A percentile compares a stretch with the other conserved stretches of the same genome.
Conservation (phyloP, 768 basidiomycete genomes). For the Tricholoma terreum region DNA sequence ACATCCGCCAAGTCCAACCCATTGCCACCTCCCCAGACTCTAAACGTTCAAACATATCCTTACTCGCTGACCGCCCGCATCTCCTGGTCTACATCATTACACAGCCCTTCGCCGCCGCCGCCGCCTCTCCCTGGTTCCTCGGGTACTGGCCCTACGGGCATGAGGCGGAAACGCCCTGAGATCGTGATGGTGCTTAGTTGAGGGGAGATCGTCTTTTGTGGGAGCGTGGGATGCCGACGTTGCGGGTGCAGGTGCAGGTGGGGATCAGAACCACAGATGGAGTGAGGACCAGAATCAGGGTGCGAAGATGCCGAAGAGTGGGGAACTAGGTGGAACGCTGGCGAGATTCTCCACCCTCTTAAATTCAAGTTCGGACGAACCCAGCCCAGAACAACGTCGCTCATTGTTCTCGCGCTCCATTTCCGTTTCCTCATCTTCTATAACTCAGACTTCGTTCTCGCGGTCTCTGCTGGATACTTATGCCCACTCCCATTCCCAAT, state of each 20-base stretch:
- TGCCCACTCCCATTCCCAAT: neutral
- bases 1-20: neutral
- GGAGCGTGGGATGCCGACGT: neutral
- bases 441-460: neutral
- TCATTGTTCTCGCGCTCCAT: neutral
- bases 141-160: neutral
- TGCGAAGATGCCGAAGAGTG: too few relatives aligned
- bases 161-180: conserved; percentile 51
- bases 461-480: neutral
- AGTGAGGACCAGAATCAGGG: neutral
- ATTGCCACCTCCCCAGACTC: too few relatives aligned
- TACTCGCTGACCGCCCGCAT: too few relatives aligned
- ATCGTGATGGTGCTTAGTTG: conserved; percentile 49
- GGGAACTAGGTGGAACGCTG: neutral
- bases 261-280: neutral
- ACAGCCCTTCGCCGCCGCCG: too few relatives aligned
- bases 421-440: neutral
- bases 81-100: too few relatives aligned
- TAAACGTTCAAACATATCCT: too few relatives aligned
- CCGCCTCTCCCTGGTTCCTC: too few relatives aligned
- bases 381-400: neutral
- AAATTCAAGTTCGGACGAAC: too few relatives aligned
- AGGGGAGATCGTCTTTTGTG: conserved; percentile 13
- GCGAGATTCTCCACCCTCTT: neutral
- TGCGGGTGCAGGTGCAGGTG: neutral